Conservation (phyloP, 345 rosid genomes). For the Gossypioides kirkii region DNA sequence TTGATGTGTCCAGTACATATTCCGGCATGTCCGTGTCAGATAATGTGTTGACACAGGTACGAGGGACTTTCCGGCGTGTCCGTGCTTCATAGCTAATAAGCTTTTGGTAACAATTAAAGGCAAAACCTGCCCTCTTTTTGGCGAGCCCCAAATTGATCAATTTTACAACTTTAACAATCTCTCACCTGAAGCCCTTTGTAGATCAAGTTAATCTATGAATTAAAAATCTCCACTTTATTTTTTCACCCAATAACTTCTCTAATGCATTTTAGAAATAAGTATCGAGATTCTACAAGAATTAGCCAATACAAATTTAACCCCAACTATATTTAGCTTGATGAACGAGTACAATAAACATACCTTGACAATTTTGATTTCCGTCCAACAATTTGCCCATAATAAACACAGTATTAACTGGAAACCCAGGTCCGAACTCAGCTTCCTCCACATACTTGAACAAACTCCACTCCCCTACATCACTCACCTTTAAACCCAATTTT, state of each 20-base stretch:
- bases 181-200: neutral
- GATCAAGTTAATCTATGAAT: neutral
- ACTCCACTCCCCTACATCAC: slow-evolving; percentile 56
- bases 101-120: neutral
- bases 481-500: slow-evolving; percentile 36
- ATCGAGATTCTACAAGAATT: neutral
- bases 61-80: too few species aligned
- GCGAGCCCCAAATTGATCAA: neutral
- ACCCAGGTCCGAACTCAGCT: slow-evolving; percentile 76
- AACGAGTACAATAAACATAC: slow-evolving; percentile 20
- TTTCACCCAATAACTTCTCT: neutral
- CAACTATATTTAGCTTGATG: neutral
- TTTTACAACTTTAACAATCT: slow-evolving; percentile 4
- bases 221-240: neutral
- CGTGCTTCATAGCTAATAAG: neutral
- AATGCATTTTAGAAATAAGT: slow-evolving; percentile 1
- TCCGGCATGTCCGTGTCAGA: too few species aligned
- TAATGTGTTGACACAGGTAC: too few species aligned
- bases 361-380: slow-evolving; percentile 31
- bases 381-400: slow-evolving; percentile 40
- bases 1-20: too few species aligned
- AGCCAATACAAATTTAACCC: neutral
- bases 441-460: slow-evolving; percentile 56
- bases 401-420: slow-evolving; percentile 44
- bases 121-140: neutral